Base-by-base conservation (phyloP, 2,329 filamentous ascomycete species). In the Periglandula ipomoeae region DNA sequence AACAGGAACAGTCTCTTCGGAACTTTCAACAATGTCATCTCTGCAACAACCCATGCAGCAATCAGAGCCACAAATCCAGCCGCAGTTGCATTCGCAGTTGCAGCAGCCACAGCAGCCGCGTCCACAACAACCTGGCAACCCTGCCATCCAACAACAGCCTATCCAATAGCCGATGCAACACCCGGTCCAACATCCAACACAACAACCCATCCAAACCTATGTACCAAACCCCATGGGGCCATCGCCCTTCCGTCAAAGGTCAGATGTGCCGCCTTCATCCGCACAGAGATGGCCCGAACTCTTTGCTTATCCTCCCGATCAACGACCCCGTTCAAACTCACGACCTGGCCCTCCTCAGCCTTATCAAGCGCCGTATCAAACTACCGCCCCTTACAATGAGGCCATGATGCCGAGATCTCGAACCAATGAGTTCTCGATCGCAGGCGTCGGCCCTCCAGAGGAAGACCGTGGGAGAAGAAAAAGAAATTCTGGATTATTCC, bases 241-340 rank as follows among this genome's bases (percentile, higher is more conserved):
- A n/a, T 11, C 38, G 9, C 22, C 34, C 8, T 10, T 19, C 7
- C 40, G 47, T 4, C 50, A 47, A 37, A 26, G 56, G 17, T 57
- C 64, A n/a, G 66, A 69, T 52, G 63, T 72, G 34, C 75, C 75
- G 5, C 75, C 76, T 5, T 74, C 73, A 4, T 73, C 76, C 4
- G 70, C 75, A 8, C 66, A 72, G 52, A 66, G 74, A 40, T 78
- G 71, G 50, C 73, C 74, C 3, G 63, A 66, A n/a, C 63, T 75
- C 13, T 76, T 78, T 54, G 63, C 61, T 15, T 57, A 53, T 8
- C 54, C 52, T 7, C 26, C 49, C 32, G 41, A 49, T 20, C 26
- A 51, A 15, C 37, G 44, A 3, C 17, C 50, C 35, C 53, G 47
- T 15, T 38, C 50, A 3, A 30, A 37, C 22, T 44, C 49, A 3